Base-by-base conservation (phyloP, 1,139 yeast genomes). In the Sugiyamaella pinicola region DNA sequence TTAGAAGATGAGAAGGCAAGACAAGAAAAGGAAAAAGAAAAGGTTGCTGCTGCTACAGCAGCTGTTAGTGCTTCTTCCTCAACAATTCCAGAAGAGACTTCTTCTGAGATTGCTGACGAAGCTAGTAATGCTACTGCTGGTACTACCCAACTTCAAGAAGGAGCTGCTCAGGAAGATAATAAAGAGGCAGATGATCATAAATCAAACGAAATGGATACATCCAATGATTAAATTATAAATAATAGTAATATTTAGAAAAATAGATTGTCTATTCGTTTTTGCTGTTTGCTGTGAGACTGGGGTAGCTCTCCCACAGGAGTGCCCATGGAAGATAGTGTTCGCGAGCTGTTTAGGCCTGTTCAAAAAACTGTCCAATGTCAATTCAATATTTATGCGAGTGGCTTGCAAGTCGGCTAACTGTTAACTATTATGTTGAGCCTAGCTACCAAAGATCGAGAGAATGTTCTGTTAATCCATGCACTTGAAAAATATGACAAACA, bases 1-100 rank as follows among this genome's bases (percentile, higher is more conserved):
- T 75, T 87, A 58, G 95, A 87, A 65, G 96, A 87, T 65, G 95
- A 87, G 64, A 83, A 82, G 65, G 80, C 85, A 35, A 78, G 95
- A 68, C 93, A 85, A 65, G 91, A 84, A 61, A 80, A 69, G 34
- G 78, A 74, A 41, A 76, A 73, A 55, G 55, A 58, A 47, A 59
- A 57, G 44, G 58, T 50, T 29, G 54, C 51, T 10, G 54, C 53
- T 17, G 48, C 51, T n/a, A n/a, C 51, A 3, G 37, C 51, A 15
- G 44, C 44, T 35, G 49, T 31, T 17, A 42, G 28, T 6, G 51
- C 45, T 1, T 31, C 42, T 18, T 28, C 35, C 13, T 22, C 46
- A 47, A 40, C 57, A 4, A 55, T 52, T 29, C 52, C 57, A 6
- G 55, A 52, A 41, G 57, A 55, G 24, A 29, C 51, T 31, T n/a